Percentiles rank a stretch among this genome's conserved stretches.
Evolutionary conservation across 371 early-diverging fungal genomes (phyloP).

Genomic region (Mucor lusitanicus): DNA sequence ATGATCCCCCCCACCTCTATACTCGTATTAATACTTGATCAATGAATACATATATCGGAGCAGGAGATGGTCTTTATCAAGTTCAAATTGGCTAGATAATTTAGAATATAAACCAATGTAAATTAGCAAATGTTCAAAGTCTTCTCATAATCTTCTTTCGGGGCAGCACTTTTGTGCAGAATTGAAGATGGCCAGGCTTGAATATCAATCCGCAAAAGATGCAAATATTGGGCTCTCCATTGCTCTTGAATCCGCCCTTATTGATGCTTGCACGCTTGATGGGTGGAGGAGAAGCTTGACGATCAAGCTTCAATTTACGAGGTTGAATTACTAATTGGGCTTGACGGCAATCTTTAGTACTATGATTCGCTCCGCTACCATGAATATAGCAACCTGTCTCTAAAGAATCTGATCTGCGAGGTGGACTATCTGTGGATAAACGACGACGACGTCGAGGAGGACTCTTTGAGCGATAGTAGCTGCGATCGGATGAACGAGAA

Average conservation of each 20-base stretch:
- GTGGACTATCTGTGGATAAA: not conserved
- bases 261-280: not conserved
- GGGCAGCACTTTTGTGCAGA: not conserved
- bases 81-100: not conserved
- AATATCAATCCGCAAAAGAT: constrained; percentile 5
- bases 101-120: too few species aligned
- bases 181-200: constrained; percentile 5
- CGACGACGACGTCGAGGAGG: not conserved
- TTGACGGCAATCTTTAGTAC: constrained; percentile 8
- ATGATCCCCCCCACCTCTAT: not conserved
- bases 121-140: not conserved
- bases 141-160: not conserved
- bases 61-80: too few species aligned
- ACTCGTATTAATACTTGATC: not conserved
- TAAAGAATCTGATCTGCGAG: not conserved
- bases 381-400: constrained; percentile 6
- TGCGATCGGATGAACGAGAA: not conserved
- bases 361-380: not conserved
- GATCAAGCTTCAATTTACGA: not conserved
- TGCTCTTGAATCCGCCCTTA: not conserved
- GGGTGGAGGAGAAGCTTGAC: not conserved
- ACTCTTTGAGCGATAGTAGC: not conserved
- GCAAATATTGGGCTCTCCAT: not conserved
- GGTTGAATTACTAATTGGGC: constrained; percentile 7
- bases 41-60: not conserved